Conservation (phyloP, 2,329 filamentous ascomycete genomes). For the Sclerotinia subarctica region DNA sequence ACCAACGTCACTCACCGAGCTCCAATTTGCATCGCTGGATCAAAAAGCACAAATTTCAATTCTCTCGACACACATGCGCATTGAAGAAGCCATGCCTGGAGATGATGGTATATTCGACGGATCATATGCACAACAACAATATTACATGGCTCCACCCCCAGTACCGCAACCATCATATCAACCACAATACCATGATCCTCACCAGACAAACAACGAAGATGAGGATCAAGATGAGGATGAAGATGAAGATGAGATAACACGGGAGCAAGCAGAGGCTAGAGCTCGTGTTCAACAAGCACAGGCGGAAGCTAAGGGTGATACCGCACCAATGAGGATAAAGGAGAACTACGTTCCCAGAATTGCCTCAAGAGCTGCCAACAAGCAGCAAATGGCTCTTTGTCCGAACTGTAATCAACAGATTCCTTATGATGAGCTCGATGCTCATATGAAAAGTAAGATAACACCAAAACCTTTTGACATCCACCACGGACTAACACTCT, state of each 20-base stretch:
- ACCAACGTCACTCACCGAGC: conserved; percentile 82
- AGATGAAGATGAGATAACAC: conserved; percentile 60
- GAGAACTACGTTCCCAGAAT: conserved; percentile 89
- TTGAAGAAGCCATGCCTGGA: conserved; percentile 92
- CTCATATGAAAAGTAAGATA: conserved; percentile 79
- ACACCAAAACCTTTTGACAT: background rate
- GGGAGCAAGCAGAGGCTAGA: conserved; percentile 59
- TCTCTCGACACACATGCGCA: conserved; percentile 68
- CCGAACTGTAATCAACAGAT: conserved; percentile 93
- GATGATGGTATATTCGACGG: conserved; percentile 62
- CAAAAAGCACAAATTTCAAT: conserved; percentile 91
- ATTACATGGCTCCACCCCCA: conserved; percentile 44
- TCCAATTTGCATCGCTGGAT: conserved; percentile 91
- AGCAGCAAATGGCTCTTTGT: conserved; percentile 68
- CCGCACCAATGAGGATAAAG: conserved; percentile 80
- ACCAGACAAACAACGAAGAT: conserved; percentile 40
- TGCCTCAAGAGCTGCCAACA: conserved; percentile 66
- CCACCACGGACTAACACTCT: conserved; percentile 24
- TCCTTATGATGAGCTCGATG: conserved; percentile 79
- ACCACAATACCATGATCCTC: conserved; percentile 36
- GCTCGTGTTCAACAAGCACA: conserved; percentile 71
- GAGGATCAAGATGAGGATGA: conserved; percentile 60
- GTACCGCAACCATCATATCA: conserved; percentile 37
- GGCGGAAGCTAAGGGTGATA: conserved; percentile 68
- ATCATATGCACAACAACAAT: conserved; percentile 43